Base-by-base conservation (phyloP, 2,329 filamentous ascomycete species). In the Bipolaris cookei region DNA sequence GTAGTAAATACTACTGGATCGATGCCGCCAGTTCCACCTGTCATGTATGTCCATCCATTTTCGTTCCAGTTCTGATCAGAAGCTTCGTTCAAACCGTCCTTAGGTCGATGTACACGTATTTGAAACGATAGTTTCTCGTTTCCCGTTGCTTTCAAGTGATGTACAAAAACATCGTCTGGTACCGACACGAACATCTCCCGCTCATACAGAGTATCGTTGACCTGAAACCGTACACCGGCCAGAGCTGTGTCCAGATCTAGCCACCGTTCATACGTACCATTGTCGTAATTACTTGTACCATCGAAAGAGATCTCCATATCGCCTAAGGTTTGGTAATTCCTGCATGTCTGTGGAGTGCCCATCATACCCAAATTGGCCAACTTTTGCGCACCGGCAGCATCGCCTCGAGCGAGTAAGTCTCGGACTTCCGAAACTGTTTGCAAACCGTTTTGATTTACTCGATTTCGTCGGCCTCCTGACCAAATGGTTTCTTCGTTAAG, bases 401-500 rank as follows among this genome's bases (percentile, higher is more conserved):
- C 23, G 10, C 48, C 53, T 45, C 21, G 39, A 13, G 47, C 34
- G 4, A 56, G 53, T 34, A 56, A 28, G 4, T 45, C 18, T 25
- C 53, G 41, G 34, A 56, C 53, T 16, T 51, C 47, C 6, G 41
- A 51, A 6, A 56, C 8, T 16, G 41, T 51, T 13, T 56, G 53
- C 4, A 48, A 45, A n/a, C 47, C 43, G 25, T 56, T 32, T 16
- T 56, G 48, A 10, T 45, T 45, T 14, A 56, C 78, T 14, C 81
- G 77, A 52, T 80, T 70, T 58, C 79, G 79, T 80, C 51, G 58
- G 20, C 62, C 60, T 51, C 64, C 64, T 23, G 61, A 63, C 64
- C 64, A 66, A 39, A 66, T 74, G 2, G 78, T 80, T 57, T 83
- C 79, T 59, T 83, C 81, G 47, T 82, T 83, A 25, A 83, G 67